A percentile compares a stretch with the other conserved stretches of the same genome.
Evolutionary conservation across 768 basidiomycete species (phyloP).

Genomic region (Phaeotremella skinneri): DNA sequence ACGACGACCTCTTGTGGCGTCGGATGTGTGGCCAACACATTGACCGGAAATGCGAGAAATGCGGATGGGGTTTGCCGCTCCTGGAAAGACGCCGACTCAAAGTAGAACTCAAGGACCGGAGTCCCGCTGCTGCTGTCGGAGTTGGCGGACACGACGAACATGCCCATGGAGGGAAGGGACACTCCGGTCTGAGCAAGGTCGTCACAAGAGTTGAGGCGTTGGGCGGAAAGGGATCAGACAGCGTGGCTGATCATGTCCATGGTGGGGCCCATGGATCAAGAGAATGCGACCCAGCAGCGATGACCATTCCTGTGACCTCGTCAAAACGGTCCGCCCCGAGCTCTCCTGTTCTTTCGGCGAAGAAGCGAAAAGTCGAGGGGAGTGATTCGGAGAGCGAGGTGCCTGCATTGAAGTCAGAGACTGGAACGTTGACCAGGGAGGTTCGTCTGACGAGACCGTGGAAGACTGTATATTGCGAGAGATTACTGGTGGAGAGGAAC

Average conservation of each 20-base stretch:
- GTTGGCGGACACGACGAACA: slow-evolving; percentile 30
- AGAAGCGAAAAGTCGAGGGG: slow-evolving; percentile 29
- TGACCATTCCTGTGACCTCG: background rate
- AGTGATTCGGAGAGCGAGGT: slow-evolving; percentile 31
- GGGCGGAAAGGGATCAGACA: slow-evolving; percentile 9
- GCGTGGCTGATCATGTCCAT: background rate
- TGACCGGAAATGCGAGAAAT: slow-evolving; percentile 91
- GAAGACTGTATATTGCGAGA: slow-evolving; percentile 97
- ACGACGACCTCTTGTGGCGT: slow-evolving; percentile 93
- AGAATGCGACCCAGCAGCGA: slow-evolving; percentile 15
- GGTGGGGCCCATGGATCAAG: background rate
- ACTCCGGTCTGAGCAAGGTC: slow-evolving; percentile 15
- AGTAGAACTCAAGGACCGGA: slow-evolving; percentile 42
- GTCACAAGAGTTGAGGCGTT: slow-evolving; percentile 38
- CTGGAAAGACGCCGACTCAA: slow-evolving; percentile 59
- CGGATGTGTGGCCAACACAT: slow-evolving; percentile 98
- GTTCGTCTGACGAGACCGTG: slow-evolving; percentile 71
- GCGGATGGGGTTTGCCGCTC: slow-evolving; percentile 94
- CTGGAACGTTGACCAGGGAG: slow-evolving; percentile 28
- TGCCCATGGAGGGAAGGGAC: slow-evolving; percentile 17
- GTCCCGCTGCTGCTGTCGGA: slow-evolving; percentile 35
- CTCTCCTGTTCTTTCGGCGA: slow-evolving; percentile 8
- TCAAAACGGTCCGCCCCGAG: slow-evolving; percentile 19
- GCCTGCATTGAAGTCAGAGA: background rate
- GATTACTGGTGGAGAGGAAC: slow-evolving; percentile 92